A percentile compares a stretch with the other conserved stretches of the same genome.
These are phyloP conservation scores for Mycosarcoma maydis DNA, from an alignment of 1,284 basidiomycete genomes.

Conservation along the genomic window DNA sequence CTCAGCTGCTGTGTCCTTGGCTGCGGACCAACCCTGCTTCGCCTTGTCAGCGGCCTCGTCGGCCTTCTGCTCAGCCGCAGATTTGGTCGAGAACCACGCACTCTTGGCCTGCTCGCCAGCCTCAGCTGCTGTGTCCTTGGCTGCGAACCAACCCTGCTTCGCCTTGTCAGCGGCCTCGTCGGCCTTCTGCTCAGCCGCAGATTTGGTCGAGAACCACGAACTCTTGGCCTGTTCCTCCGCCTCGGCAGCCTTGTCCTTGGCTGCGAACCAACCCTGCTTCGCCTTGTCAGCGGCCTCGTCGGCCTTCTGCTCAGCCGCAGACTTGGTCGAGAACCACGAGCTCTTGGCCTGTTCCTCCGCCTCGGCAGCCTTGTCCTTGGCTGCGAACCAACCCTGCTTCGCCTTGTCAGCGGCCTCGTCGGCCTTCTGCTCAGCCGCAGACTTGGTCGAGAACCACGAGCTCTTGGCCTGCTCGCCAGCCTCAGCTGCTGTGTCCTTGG, in stretches of 20 bases:
- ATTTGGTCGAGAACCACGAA: slow-evolving; percentile 23
- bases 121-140: slow-evolving; percentile 28
- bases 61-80: slow-evolving; percentile 31
- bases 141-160: slow-evolving; percentile 23
- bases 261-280: slow-evolving; percentile 18
- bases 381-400: slow-evolving; percentile 17
- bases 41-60: slow-evolving; percentile 13
- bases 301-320: slow-evolving; percentile 22
- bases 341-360: slow-evolving; percentile 19
- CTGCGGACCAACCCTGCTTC: slow-evolving; percentile 10
- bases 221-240: slow-evolving; percentile 23
- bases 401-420: slow-evolving; percentile 22
- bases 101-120: slow-evolving; percentile 16
- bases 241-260: slow-evolving; percentile 38
- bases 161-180: slow-evolving; percentile 27
- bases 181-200: slow-evolving; percentile 24
- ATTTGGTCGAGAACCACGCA: slow-evolving; percentile 20
- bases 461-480: slow-evolving; percentile 16
- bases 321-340: slow-evolving; percentile 15
- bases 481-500: slow-evolving; percentile 42
- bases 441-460: slow-evolving; percentile 19
- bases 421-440: slow-evolving; percentile 23
- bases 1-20: slow-evolving; percentile 26
- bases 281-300: slow-evolving; percentile 8
- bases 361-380: slow-evolving; percentile 22